Percentiles rank a stretch among this genome's conserved stretches.
These are phyloP conservation scores for Heracleum sosnowskyi DNA, from an alignment of 129 eudicot species.

Conservation along the genomic window DNA sequence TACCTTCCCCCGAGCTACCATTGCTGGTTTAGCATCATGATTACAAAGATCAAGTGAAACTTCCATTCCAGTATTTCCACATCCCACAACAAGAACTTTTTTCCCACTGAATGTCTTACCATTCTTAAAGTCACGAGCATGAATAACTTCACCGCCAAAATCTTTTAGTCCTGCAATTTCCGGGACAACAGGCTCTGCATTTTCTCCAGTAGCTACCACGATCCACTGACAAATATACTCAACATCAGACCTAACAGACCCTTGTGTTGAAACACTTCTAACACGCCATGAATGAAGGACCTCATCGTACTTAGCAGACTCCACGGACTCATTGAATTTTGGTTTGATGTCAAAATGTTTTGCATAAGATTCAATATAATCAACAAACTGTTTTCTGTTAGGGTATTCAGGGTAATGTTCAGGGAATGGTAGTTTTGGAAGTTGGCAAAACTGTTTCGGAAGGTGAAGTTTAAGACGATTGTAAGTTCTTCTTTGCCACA, in stretches of 20 bases:
- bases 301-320: slow-evolving; percentile 71
- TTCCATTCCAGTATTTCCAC: slow-evolving; percentile 22
- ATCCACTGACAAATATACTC: slow-evolving; percentile 95
- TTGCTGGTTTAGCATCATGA: neutral
- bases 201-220: slow-evolving; percentile 94
- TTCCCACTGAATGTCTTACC: slow-evolving; percentile 55
- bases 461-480: slow-evolving; percentile 91
- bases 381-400: slow-evolving; percentile 52
- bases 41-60: neutral
- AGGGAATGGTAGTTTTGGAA: slow-evolving; percentile 71
- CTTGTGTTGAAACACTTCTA: slow-evolving; percentile 20
- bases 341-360: slow-evolving; percentile 56
- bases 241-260: slow-evolving; percentile 11
- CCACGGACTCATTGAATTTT: slow-evolving; percentile 61
- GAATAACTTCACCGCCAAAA: slow-evolving; percentile 62
- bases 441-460: slow-evolving; percentile 73
- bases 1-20: neutral
- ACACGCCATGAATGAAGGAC: slow-evolving; percentile 67
- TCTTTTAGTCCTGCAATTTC: slow-evolving; percentile 57
- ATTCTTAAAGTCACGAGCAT: slow-evolving; percentile 74
- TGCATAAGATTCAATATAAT: slow-evolving; percentile 70
- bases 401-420: slow-evolving; percentile 74
- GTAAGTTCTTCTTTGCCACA: slow-evolving; percentile 81
- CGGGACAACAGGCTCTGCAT: slow-evolving; percentile 83
- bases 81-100: slow-evolving; percentile 68